Base-by-base conservation (phyloP, 257 asterid genomes). In the Ehretia macrophylla region DNA sequence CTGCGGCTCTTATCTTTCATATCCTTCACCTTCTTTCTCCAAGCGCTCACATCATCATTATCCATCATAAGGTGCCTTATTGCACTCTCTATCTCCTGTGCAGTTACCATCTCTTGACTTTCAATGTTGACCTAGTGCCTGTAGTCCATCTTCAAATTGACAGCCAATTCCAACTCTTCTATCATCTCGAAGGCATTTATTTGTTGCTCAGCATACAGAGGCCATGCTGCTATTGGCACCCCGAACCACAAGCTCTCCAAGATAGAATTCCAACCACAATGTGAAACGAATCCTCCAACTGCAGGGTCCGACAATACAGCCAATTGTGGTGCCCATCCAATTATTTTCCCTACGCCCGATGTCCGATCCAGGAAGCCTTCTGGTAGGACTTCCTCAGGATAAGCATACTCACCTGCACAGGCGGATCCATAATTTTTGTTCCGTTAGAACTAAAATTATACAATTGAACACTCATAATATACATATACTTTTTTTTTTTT, bases 181-280 rank as follows among this genome's bases (percentile, higher is more conserved):
- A 66, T 68, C 48, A 66, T 56, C 62, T 72, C 48, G 19, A 72
- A 72, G 14, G 77, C 73, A 62, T 72, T 72, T 20, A 61, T 13
- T n/a, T 66, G 72, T 58, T 72, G 77, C 27, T 72, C 77, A 0
- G 77, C 77, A 20, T 62, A 62, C 60, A 72, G 22, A 0, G 77
- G 77, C 77, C 77, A 72, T 38, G 77, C 62, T 38, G 73, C 73
- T 21, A 66, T n/a, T 2, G 77, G 77, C 62, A 66, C 73, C 16
- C 77, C 77, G 11, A 42, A 68, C 73, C 77, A 72, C 22, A 51
- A 8, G 42, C 69, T 51, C 51, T 72, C 77, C 0, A 66, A 53
- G n/a, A 55, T 60, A 1, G 77, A 72, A 19, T 72, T 72, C 77
- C 77, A 66, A 8, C 77, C 77, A 17, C 77, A 66, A 16, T 72